Evolutionary conservation across 2,329 filamentous ascomycete species (phyloP).

Genomic region (Claviceps spartinae): DNA sequence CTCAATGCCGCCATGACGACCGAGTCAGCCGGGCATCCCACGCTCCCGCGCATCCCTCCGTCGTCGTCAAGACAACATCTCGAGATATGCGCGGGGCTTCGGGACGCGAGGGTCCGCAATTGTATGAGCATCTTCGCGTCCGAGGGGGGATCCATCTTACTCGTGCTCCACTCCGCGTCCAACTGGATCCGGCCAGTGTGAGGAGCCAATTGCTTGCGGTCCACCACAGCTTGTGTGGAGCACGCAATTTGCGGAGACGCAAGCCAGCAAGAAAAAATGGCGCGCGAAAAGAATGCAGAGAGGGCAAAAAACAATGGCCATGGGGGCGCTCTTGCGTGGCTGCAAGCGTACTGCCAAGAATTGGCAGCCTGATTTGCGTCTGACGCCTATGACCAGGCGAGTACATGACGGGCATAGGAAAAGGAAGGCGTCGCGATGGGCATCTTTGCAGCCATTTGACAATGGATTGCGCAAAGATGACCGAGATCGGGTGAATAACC

Average conservation of each 20-base stretch:
- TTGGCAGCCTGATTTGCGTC: not conserved
- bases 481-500: not conserved
- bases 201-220: slow-evolving; percentile 14
- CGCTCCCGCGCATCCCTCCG: not conserved
- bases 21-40: not conserved
- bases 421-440: not conserved
- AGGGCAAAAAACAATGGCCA: slow-evolving; percentile 9
- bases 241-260: slow-evolving; percentile 18
- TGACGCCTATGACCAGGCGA: not conserved
- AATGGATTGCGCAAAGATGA: not conserved
- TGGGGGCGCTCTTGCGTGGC: not conserved
- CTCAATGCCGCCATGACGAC: not conserved
- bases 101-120: too few relatives aligned
- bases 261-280: slow-evolving; percentile 9
- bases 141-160: slow-evolving; percentile 9
- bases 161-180: slow-evolving; percentile 6
- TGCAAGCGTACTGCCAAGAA: not conserved
- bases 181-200: slow-evolving; percentile 12
- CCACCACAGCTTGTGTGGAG: slow-evolving; percentile 20
- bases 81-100: too few relatives aligned
- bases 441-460: not conserved
- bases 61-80: not conserved
- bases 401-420: not conserved
- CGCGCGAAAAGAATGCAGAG: slow-evolving; percentile 12
- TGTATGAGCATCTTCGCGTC: too few relatives aligned